phyloP scores from a whole-genome alignment of 495 filamentous ascomycete species.

The Hapsidospora chrysogenum region DNA sequence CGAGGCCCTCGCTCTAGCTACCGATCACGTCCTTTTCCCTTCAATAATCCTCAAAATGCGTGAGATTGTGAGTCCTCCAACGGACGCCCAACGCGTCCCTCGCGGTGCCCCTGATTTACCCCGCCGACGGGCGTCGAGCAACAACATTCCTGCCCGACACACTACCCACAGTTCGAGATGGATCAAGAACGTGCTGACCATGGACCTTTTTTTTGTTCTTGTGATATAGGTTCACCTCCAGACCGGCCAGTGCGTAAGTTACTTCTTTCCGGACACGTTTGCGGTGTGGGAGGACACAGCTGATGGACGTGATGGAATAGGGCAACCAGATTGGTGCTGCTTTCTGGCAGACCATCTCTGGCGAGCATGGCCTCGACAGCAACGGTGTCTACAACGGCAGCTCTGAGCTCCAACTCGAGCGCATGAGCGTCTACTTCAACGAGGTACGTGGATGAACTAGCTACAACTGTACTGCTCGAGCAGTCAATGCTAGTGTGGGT shows the following conservation, averaged over 20 bases:
- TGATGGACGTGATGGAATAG: too few species aligned
- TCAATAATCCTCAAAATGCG: constrained; percentile 47
- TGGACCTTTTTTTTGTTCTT: constrained; percentile 19
- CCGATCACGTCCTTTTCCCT: constrained; percentile 10
- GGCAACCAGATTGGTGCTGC: constrained; percentile 99
- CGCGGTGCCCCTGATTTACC: constrained; percentile 19
- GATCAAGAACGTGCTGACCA: too few species aligned
- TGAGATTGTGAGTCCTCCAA: constrained; percentile 64
- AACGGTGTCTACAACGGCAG: constrained; percentile 88
- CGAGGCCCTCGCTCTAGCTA: constrained; percentile 9
- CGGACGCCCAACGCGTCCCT: constrained; percentile 54
- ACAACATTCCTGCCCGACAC: too few species aligned
- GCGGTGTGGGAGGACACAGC: too few species aligned
- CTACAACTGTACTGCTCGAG: neutral
- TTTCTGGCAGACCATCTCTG: constrained; percentile 98
- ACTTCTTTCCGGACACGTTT: constrained; percentile 3
- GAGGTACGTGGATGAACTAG: constrained; percentile 50
- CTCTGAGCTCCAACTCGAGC: constrained; percentile 97
- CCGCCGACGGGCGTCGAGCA: too few species aligned
- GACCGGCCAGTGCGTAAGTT: constrained; percentile 97
- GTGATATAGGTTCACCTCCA: constrained; percentile 83
- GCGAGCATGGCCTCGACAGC: constrained; percentile 97
- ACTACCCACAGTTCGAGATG: too few species aligned
- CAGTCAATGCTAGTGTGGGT: constrained; percentile 3
- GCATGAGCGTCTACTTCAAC: constrained; percentile 99